Conservation (phyloP, 495 filamentous ascomycete genomes). For the Cercophora scortea region DNA sequence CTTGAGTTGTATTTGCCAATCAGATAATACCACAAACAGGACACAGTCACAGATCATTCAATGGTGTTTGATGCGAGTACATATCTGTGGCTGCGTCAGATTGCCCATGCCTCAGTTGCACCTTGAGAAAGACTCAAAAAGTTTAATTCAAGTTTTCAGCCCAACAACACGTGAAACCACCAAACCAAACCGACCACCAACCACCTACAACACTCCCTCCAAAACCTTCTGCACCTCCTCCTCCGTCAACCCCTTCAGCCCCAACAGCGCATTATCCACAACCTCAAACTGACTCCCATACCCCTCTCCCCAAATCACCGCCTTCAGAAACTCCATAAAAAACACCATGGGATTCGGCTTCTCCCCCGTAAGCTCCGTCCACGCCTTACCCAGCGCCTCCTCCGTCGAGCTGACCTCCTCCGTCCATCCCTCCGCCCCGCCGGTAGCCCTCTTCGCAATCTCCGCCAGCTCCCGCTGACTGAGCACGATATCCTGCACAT, state of each 20-base stretch:
- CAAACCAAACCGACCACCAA: no score
- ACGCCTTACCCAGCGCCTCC: background rate
- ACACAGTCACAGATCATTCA: no score
- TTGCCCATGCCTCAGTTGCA: no score
- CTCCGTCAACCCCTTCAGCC: slow-evolving; percentile 2
- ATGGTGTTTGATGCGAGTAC: no score
- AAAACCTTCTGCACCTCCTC: background rate
- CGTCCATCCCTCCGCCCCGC: background rate
- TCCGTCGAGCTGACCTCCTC: background rate
- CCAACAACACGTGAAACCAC: no score
- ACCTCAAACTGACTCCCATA: slow-evolving; percentile 1
- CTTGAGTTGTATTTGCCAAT: no score
- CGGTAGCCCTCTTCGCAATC: slow-evolving; percentile 10
- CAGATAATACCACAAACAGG: no score
- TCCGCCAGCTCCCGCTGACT: slow-evolving; percentile 39
- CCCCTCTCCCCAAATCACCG: background rate
- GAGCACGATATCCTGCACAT: slow-evolving; percentile 26
- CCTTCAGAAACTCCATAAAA: background rate
- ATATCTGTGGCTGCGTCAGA: no score
- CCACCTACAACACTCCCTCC: background rate
- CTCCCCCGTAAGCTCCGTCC: slow-evolving; percentile 1
- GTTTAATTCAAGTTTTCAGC: no score
- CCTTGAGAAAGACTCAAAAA: no score
- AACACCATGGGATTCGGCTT: background rate
- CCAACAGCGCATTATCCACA: slow-evolving; percentile 3